phyloP scores from a whole-genome alignment of 805 yeast species.

The Zygoascus ofunaensis region DNA sequence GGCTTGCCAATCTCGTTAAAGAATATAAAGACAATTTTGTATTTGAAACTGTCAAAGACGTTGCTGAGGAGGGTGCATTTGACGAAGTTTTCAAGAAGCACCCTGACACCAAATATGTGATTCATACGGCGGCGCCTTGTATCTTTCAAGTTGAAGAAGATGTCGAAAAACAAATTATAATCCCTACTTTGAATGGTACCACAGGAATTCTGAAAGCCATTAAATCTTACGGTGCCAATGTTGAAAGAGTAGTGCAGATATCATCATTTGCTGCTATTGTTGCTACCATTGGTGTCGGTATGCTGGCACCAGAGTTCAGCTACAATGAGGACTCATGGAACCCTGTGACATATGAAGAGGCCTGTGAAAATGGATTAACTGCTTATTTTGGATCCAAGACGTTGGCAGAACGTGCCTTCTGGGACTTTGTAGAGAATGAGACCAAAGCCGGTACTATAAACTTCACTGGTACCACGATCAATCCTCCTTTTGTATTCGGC shows the following conservation, averaged over 20 bases:
- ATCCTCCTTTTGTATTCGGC: slow-evolving; percentile 28
- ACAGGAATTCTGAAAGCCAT: slow-evolving; percentile 34
- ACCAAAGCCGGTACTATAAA: slow-evolving; percentile 16
- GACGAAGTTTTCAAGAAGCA: slow-evolving; percentile 31
- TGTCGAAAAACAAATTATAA: slow-evolving; percentile 32
- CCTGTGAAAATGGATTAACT: slow-evolving; percentile 4
- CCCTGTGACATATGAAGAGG: slow-evolving; percentile 26
- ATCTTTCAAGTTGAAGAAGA: slow-evolving; percentile 25
- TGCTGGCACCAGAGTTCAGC: slow-evolving; percentile 34
- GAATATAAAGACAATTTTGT: slow-evolving; percentile 23
- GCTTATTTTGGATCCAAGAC: slow-evolving; percentile 37
- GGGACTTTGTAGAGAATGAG: slow-evolving; percentile 38
- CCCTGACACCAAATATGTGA: slow-evolving; percentile 16
- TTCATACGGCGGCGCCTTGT: slow-evolving; percentile 38
- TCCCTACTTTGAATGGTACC: slow-evolving; percentile 40
- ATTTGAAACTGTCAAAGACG: slow-evolving; percentile 24
- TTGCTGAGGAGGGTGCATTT: slow-evolving; percentile 37
- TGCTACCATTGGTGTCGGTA: slow-evolving; percentile 16
- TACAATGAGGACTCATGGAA: slow-evolving; percentile 25
- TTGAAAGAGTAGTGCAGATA: slow-evolving; percentile 37
- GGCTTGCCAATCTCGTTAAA: slow-evolving; percentile 36
- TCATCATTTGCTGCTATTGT: slow-evolving; percentile 31
- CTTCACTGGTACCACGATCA: slow-evolving; percentile 22
- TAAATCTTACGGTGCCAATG: slow-evolving; percentile 31
- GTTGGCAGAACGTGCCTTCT: slow-evolving; percentile 49